These are phyloP conservation scores for Chlorella vulgaris DNA, from an alignment of 139 green algal genomes.

Conservation along the genomic window DNA sequence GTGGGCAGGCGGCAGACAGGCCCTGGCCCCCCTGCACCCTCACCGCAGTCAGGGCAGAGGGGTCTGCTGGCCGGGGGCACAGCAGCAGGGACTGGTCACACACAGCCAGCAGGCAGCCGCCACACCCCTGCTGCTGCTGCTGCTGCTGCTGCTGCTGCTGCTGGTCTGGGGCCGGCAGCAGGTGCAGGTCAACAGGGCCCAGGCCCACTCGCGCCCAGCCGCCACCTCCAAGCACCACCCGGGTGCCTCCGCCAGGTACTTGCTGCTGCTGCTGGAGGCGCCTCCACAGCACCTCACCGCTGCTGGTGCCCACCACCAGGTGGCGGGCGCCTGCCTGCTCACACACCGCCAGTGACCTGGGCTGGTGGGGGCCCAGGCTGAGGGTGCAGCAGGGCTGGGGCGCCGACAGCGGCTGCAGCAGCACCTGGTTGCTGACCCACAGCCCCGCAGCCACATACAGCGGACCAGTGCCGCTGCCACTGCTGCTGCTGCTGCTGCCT, in stretches of 20 bases:
- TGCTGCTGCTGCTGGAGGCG: not conserved
- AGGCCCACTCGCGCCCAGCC: conserved; percentile 12
- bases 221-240: not conserved
- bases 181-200: conserved; percentile 17
- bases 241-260: not conserved
- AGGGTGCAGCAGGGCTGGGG: not conserved
- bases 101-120: not conserved
- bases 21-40: conserved; percentile 19
- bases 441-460: conserved; percentile 15
- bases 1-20: not conserved
- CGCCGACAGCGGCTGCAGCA: conserved; percentile 29
- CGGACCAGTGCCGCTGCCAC: not conserved
- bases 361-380: not conserved
- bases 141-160: no score
- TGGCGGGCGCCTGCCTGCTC: not conserved
- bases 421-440: conserved; percentile 22
- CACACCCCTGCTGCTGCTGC: not conserved
- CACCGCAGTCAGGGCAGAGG: not conserved
- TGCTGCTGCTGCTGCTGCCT: not conserved
- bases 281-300: conserved; percentile 29
- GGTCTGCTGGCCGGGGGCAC: not conserved
- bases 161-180: not conserved
- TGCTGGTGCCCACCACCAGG: conserved; percentile 26
- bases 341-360: conserved; percentile 7
- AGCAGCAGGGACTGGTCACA: conserved; percentile 29